Percentiles rank a stretch among this genome's conserved stretches.
Conservation (phyloP, 2,329 filamentous ascomycete species). For the Coniochaeta sp. region DNA sequence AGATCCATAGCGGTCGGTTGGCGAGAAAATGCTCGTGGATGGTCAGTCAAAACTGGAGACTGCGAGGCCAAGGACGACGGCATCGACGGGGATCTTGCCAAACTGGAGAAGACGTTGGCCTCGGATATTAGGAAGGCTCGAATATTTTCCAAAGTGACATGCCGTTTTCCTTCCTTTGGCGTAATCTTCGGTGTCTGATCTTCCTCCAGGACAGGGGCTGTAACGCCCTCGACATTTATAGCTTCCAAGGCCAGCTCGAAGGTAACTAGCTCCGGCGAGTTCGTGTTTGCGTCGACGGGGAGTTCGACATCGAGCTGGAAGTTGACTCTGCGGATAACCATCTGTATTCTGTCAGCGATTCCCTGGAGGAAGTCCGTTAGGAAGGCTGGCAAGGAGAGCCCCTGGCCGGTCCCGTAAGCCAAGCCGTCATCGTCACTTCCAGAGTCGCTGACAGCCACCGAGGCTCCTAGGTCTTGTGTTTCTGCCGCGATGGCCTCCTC, state of each 20-base stretch:
- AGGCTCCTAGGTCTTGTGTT: conserved; percentile 54
- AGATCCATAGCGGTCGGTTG: conserved; percentile 5
- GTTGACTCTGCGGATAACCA: conserved; percentile 57
- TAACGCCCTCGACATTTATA: conserved; percentile 61
- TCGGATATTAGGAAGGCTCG: conserved; percentile 61
- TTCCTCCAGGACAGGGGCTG: conserved; percentile 25
- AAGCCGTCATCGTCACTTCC: conserved; percentile 50
- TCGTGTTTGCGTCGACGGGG: conserved; percentile 37
- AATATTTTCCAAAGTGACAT: conserved; percentile 55
- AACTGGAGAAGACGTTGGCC: conserved; percentile 54
- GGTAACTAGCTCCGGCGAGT: conserved; percentile 47
- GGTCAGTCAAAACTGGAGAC: conserved; percentile 30
- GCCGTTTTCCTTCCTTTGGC: conserved; percentile 57
- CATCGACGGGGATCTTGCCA: conserved; percentile 50
- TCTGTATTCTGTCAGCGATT: conserved; percentile 62
- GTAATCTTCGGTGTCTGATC: conserved; percentile 26
- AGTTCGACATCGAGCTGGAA: conserved; percentile 59
- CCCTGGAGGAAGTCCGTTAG: conserved; percentile 67
- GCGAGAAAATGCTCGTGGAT: conserved; percentile 2
- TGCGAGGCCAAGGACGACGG: conserved; percentile 47
- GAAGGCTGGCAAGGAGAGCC: conserved; percentile 61
- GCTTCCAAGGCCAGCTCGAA: conserved; percentile 58
- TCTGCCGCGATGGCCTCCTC: conserved; percentile 61
- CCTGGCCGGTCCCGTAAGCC: conserved; percentile 60
- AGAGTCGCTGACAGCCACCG: conserved; percentile 50